phyloP scores from a whole-genome alignment of 345 rosid genomes.

The Turritis glabra region DNA sequence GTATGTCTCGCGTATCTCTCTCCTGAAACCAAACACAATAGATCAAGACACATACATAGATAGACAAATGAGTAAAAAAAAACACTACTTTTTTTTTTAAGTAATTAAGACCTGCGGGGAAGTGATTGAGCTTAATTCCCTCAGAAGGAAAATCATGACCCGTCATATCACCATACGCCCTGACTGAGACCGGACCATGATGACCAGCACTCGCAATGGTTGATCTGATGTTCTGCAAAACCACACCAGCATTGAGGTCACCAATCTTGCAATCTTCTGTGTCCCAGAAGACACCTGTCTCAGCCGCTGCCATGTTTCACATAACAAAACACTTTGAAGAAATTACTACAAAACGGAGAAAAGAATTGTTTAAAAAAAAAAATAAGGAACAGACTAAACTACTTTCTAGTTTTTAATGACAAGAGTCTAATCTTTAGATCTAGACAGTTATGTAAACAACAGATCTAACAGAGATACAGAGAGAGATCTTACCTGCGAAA shows the following conservation, averaged over 20 bases:
- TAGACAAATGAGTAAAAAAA: too few relatives aligned
- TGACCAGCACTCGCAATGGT: neutral
- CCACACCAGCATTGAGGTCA: neutral
- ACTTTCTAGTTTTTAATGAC: too few relatives aligned
- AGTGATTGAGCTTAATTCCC: neutral
- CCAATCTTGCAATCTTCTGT: neutral
- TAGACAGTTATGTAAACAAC: too few relatives aligned
- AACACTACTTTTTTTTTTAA: too few relatives aligned
- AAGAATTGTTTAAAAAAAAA: too few relatives aligned
- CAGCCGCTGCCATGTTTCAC: neutral
- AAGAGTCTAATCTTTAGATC: too few relatives aligned
- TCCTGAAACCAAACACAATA: too few relatives aligned
- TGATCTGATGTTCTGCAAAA: neutral
- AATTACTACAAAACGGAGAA: too few relatives aligned
- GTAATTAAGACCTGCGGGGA: neutral
- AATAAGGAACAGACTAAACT: too few relatives aligned
- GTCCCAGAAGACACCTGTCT: neutral
- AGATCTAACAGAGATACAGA: too few relatives aligned
- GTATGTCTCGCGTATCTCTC: neutral
- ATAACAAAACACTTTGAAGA: too few relatives aligned
- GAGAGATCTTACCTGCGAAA: neutral
- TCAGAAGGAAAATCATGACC: neutral
- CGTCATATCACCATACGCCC: neutral
- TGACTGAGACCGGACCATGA: neutral
- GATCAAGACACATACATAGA: too few relatives aligned